These are phyloP conservation scores for Pythium guiyangense DNA, from an alignment of 352 stramenopile genomes.

Conservation along the genomic window DNA sequence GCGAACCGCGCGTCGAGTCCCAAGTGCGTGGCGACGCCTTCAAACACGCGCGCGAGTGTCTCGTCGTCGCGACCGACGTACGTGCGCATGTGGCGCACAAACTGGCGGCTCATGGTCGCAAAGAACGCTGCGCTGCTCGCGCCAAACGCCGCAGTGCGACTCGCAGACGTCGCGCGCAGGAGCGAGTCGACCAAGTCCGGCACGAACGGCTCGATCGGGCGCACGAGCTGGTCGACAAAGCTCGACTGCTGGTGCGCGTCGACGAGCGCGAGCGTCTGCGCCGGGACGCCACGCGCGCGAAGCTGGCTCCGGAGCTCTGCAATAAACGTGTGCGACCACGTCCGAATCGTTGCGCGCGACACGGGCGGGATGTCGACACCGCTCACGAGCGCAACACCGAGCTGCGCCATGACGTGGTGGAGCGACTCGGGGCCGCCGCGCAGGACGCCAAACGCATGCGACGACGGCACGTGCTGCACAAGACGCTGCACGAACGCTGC, in stretches of 20 bases:
- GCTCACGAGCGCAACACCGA: constrained; percentile 55
- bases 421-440: constrained; percentile 38
- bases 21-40: constrained; percentile 28
- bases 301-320: constrained; percentile 44
- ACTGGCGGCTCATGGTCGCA: constrained; percentile 41
- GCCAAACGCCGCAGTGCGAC: constrained; percentile 40
- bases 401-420: constrained; percentile 48
- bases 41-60: constrained; percentile 30
- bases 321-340: constrained; percentile 47
- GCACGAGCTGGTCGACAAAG: constrained; percentile 42
- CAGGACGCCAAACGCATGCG: constrained; percentile 53
- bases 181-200: constrained; percentile 52
- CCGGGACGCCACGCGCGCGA: constrained; percentile 26
- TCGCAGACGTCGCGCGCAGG: constrained; percentile 57
- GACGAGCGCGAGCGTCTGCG: constrained; percentile 27
- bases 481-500: constrained; percentile 46
- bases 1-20: constrained; percentile 38
- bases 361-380: constrained; percentile 57
- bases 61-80: constrained; percentile 29
- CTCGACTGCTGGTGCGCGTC: constrained; percentile 16
- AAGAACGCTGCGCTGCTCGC: constrained; percentile 45
- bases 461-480: constrained; percentile 35
- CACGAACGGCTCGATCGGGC: constrained; percentile 48
- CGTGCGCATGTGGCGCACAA: constrained; percentile 34
- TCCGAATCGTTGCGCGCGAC: constrained; percentile 43